A percentile compares a stretch with the other conserved stretches of the same genome.
These are phyloP conservation scores for Penicillium crustosum DNA, from an alignment of 2,329 filamentous ascomycete species.

Conservation along the genomic window DNA sequence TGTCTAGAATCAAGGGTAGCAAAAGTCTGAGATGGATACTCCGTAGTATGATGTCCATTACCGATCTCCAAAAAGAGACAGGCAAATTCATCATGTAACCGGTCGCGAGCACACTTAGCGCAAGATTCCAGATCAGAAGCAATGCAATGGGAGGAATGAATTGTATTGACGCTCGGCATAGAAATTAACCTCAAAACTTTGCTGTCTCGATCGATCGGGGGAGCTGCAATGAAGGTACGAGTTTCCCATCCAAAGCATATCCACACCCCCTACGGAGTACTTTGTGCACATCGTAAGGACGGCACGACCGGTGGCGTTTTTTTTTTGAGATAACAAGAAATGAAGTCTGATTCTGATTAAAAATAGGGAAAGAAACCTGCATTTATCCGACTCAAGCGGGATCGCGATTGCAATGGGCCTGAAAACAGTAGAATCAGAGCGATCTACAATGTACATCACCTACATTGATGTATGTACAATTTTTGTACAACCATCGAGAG, in stretches of 20 bases:
- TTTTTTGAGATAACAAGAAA: not conserved
- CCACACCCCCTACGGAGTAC: not conserved
- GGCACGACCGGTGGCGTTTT: not conserved
- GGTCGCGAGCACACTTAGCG: not conserved
- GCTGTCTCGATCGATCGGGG: constrained; percentile 23
- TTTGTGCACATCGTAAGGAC: constrained; percentile 13
- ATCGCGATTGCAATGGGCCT: constrained; percentile 4
- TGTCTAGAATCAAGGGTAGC: not conserved
- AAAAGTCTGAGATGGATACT: not conserved
- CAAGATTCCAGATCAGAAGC: constrained; percentile 1
- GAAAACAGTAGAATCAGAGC: constrained; percentile 12
- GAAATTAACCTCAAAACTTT: constrained; percentile 21
- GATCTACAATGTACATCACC: constrained; percentile 15
- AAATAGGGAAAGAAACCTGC: not conserved
- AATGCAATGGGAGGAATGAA: not conserved
- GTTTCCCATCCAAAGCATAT: not conserved
- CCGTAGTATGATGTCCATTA: not conserved
- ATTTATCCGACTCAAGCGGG: not conserved
- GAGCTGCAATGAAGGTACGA: constrained; percentile 17
- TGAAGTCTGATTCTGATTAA: not conserved
- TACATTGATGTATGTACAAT: not conserved
- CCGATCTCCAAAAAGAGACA: not conserved
- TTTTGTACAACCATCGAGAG: not conserved
- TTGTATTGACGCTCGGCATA: not conserved
- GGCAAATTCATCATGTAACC: not conserved